These are phyloP conservation scores for Metschnikowia similis DNA, from an alignment of 805 yeast species.

Conservation along the genomic window DNA sequence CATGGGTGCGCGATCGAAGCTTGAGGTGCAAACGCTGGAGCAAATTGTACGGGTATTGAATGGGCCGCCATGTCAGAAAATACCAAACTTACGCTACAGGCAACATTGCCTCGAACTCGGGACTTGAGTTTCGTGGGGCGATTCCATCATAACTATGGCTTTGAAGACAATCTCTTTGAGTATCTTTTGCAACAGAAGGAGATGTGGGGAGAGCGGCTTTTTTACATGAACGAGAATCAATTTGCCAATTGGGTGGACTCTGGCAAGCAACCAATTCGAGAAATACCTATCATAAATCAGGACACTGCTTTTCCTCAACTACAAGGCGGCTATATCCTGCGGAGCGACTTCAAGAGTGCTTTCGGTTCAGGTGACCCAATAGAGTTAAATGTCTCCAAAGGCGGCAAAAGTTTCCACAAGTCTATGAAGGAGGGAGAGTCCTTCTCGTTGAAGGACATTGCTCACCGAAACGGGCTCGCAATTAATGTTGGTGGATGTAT, in stretches of 20 bases:
- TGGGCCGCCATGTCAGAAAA: constrained; percentile 10
- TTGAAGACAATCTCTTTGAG: constrained; percentile 40
- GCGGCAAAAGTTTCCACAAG: constrained; percentile 4
- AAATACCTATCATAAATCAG: constrained; percentile 4
- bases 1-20: neutral
- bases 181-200: constrained; percentile 42
- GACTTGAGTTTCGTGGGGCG: constrained; percentile 22
- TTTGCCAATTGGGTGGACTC: constrained; percentile 19
- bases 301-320: constrained; percentile 12
- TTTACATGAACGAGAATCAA: constrained; percentile 35
- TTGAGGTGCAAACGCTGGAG: neutral
- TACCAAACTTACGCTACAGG: constrained; percentile 11
- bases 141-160: constrained; percentile 45
- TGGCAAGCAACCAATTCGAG: constrained; percentile 11
- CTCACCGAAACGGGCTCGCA: constrained; percentile 33
- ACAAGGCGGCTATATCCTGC: constrained; percentile 8
- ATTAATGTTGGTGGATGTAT: constrained; percentile 50
- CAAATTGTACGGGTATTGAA: neutral
- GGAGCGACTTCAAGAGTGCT: constrained; percentile 16
- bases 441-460: constrained; percentile 12
- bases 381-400: constrained; percentile 17
- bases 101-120: constrained; percentile 14
- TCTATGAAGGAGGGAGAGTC: constrained; percentile 6
- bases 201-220: constrained; percentile 47
- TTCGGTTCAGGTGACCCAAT: constrained; percentile 19